These are phyloP conservation scores for Gentiana straminea DNA, from an alignment of 257 asterid species.

Conservation along the genomic window DNA sequence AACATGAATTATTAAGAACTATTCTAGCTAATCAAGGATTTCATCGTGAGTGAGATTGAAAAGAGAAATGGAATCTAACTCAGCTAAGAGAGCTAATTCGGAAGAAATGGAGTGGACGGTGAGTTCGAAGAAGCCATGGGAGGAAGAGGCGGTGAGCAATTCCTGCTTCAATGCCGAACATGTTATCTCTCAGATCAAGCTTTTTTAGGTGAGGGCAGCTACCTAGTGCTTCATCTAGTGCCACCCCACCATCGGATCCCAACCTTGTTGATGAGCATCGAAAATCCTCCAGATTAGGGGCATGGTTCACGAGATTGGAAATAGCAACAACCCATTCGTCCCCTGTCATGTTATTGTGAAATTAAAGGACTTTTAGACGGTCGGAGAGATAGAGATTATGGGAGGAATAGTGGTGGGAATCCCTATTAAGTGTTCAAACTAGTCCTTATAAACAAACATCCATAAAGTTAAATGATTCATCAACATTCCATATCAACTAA, in stretches of 20 bases:
- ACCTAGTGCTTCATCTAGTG: constrained; percentile 59
- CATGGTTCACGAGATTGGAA: constrained; percentile 44
- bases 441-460: too few relatives aligned
- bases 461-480: too few relatives aligned
- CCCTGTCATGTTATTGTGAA: constrained; percentile 89
- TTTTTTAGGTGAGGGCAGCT: constrained; percentile 48
- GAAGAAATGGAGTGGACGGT: constrained; percentile 36
- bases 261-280: constrained; percentile 87
- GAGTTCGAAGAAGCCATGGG: constrained; percentile 67
- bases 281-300: constrained; percentile 65
- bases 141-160: constrained; percentile 40
- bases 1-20: too few relatives aligned
- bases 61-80: constrained; percentile 26
- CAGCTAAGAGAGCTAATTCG: constrained; percentile 35
- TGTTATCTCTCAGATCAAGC: constrained; percentile 83
- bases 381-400: constrained; percentile 8
- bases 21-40: constrained; percentile 21
- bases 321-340: constrained; percentile 85
- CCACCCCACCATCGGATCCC: constrained; percentile 73
- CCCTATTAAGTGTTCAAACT: too few relatives aligned
- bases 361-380: constrained; percentile 58
- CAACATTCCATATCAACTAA: too few relatives aligned
- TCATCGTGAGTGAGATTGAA: constrained; percentile 23
- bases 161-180: constrained; percentile 84
- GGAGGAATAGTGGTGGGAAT: too few relatives aligned